Conservation (phyloP, 495 filamentous ascomycete genomes). For the Penicillium robsamsonii region DNA sequence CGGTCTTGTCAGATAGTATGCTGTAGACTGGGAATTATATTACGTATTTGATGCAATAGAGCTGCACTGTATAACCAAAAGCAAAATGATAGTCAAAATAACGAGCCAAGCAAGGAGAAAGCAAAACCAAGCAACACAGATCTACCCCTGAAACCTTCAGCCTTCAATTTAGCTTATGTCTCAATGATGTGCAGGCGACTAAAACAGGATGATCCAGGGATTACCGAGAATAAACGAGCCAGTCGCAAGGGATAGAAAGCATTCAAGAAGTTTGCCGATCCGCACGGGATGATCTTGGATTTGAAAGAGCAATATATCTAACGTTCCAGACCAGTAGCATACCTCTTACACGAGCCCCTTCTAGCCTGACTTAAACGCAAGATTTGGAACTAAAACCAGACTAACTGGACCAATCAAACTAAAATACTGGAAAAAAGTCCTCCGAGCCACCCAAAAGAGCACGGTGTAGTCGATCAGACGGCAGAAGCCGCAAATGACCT, state of each 20-base stretch:
- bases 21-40: too few species aligned
- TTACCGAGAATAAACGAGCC: neutral
- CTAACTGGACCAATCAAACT: neutral
- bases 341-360: neutral
- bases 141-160: neutral
- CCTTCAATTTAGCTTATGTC: too few species aligned
- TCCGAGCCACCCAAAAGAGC: conserved; percentile 6
- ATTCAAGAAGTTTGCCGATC: neutral
- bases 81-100: too few species aligned
- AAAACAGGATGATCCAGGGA: too few species aligned
- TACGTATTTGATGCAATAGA: too few species aligned
- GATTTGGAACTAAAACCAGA: neutral
- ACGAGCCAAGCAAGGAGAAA: neutral
- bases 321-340: neutral
- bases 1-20: neutral
- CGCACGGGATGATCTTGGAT: neutral
- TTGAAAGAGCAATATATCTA: neutral
- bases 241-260: neutral
- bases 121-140: neutral
- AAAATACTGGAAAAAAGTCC: neutral
- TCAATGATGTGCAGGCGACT: too few species aligned
- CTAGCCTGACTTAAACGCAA: neutral
- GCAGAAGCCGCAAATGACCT: conserved; percentile 29
- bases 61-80: too few species aligned
- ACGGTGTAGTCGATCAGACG: conserved; percentile 23